These are phyloP conservation scores for Murraya koenigii DNA, from an alignment of 345 rosid genomes.

Conservation along the genomic window DNA sequence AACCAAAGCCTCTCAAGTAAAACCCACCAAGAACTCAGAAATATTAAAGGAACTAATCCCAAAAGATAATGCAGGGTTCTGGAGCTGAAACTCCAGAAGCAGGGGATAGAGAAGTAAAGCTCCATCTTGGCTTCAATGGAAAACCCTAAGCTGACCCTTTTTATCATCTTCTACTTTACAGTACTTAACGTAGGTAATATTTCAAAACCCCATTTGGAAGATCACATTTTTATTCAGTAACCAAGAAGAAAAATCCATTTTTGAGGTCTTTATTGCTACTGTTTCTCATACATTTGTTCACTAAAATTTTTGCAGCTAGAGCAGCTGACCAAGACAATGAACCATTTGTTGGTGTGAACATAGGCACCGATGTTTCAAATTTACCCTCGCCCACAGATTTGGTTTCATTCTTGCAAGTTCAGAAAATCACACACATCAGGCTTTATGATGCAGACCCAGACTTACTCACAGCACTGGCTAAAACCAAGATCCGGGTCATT, in stretches of 20 bases:
- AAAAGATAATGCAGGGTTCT: slow-evolving; percentile 73
- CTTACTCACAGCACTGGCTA: slow-evolving; percentile 69
- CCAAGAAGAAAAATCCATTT: background rate
- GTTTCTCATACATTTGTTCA: background rate
- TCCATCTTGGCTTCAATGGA: slow-evolving; percentile 64
- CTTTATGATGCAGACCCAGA: slow-evolving; percentile 83
- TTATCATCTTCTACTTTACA: slow-evolving; percentile 33
- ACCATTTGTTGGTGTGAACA: slow-evolving; percentile 76
- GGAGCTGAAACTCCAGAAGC: slow-evolving; percentile 37
- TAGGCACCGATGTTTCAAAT: slow-evolving; percentile 75
- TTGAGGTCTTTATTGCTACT: background rate
- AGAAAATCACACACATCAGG: slow-evolving; percentile 72
- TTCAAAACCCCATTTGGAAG: slow-evolving; percentile 8
- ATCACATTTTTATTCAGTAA: background rate
- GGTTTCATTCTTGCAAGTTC: slow-evolving; percentile 64
- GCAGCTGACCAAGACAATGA: slow-evolving; percentile 52
- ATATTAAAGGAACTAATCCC: background rate
- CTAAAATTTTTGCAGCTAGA: slow-evolving; percentile 22
- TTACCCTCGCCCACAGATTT: slow-evolving; percentile 46
- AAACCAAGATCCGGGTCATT: slow-evolving; percentile 85
- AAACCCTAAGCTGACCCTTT: slow-evolving; percentile 37
- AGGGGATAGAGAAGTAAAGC: slow-evolving; percentile 38
- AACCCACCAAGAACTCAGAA: background rate
- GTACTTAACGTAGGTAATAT: slow-evolving; percentile 22
- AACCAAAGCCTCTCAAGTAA: slow-evolving; percentile 4